Evolutionary conservation across 225 moss, liverwort and hornwort genomes (phyloP).

Genomic region (Marchantia paleacea): DNA sequence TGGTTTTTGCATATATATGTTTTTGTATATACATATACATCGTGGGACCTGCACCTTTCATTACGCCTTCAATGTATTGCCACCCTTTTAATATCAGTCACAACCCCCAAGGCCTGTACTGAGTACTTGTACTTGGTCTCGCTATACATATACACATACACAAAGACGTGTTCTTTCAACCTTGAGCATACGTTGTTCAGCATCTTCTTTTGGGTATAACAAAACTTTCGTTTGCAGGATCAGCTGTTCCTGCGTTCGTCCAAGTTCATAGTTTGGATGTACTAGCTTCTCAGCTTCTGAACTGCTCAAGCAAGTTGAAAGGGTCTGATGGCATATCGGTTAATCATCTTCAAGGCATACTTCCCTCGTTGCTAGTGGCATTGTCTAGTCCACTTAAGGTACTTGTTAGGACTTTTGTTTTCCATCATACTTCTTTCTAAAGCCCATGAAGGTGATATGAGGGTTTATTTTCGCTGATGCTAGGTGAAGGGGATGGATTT

Average conservation of each 20-base stretch:
- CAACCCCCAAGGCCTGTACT: too few relatives aligned
- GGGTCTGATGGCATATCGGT: conserved; percentile 23
- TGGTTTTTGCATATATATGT: too few relatives aligned
- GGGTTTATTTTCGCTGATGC: background rate
- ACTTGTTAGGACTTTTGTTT: background rate
- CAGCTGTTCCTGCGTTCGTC: conserved; percentile 56
- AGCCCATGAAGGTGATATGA: background rate
- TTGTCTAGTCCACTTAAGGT: conserved; percentile 77
- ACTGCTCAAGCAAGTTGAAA: conserved; percentile 6
- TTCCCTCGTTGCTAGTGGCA: conserved; percentile 56
- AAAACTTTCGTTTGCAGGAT: conserved; percentile 36
- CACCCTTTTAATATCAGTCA: too few relatives aligned
- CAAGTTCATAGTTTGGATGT: conserved; percentile 67
- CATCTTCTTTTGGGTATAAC: background rate
- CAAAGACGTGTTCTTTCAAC: too few relatives aligned
- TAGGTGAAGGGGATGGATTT: background rate
- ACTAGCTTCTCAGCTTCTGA: conserved; percentile 51
- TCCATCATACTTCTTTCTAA: background rate
- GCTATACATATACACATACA: too few relatives aligned
- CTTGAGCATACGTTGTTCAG: background rate
- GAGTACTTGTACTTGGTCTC: too few relatives aligned
- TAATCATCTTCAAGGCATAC: conserved; percentile 51
- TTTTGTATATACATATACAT: too few relatives aligned
- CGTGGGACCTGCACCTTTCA: too few relatives aligned
- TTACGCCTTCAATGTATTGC: too few relatives aligned